Conservation (phyloP, 805 yeast species). For the Kluyveromyces siamensis region DNA sequence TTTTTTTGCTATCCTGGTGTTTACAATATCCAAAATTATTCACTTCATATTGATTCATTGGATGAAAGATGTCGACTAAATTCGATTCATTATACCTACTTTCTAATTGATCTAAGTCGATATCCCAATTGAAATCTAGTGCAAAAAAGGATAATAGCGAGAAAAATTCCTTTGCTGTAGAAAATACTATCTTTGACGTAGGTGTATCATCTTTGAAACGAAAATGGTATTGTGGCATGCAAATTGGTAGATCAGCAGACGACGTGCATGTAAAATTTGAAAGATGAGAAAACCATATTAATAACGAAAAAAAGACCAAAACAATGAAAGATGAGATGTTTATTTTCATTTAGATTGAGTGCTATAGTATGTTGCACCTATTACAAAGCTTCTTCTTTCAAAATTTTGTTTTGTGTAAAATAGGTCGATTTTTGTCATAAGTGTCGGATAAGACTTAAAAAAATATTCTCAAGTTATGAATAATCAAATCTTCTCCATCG, state of each 20-base stretch:
- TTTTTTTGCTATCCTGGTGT: conserved; percentile 2
- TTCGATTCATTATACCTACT: conserved; percentile 19
- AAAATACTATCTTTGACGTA: conserved; percentile 16
- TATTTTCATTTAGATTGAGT: neutral
- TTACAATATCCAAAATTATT: conserved; percentile 26
- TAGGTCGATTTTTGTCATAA: neutral
- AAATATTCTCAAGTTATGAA: neutral
- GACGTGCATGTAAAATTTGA: conserved; percentile 20
- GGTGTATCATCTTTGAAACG: conserved; percentile 15
- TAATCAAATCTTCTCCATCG: no score
- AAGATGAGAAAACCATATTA: conserved; percentile 8
- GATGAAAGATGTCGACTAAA: conserved; percentile 18
- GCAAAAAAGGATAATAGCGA: conserved; percentile 22
- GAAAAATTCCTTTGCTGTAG: conserved; percentile 18
- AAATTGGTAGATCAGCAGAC: conserved; percentile 10
- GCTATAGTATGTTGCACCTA: neutral
- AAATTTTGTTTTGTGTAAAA: neutral
- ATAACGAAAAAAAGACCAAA: neutral
- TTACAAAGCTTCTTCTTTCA: neutral
- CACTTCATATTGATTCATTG: conserved; percentile 14
- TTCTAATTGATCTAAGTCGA: conserved; percentile 2
- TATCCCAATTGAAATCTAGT: conserved; percentile 21
- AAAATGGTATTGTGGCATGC: conserved; percentile 23
- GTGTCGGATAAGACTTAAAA: neutral
- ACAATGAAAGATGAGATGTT: neutral